phyloP scores from a whole-genome alignment of 129 eudicot species.

The Mikania micrantha region DNA sequence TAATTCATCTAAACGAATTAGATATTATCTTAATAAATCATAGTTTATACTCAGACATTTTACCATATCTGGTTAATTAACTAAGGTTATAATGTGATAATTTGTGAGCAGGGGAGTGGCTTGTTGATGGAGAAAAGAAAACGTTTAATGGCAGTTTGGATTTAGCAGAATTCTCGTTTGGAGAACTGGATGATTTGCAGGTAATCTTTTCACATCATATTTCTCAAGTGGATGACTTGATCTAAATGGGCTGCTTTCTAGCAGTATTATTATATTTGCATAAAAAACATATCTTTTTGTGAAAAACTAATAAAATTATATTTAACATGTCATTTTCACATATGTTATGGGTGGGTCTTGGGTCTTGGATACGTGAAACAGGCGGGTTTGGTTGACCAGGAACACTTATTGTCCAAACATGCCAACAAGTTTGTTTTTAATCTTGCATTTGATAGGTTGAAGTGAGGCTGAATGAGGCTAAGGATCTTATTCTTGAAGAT shows the following conservation, averaged over 20 bases:
- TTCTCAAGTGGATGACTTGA: not conserved
- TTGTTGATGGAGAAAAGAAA: constrained; percentile 70
- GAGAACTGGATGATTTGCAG: constrained; percentile 95
- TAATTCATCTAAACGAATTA: not conserved
- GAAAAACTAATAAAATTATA: too few relatives aligned
- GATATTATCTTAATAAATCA: not conserved
- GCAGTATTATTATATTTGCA: not conserved
- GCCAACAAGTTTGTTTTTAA: not conserved
- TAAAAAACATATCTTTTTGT: not conserved
- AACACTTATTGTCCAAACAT: not conserved
- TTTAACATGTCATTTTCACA: too few relatives aligned
- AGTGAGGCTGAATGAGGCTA: constrained; percentile 55
- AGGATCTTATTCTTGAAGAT: constrained; percentile 49
- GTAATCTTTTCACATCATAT: constrained; percentile 29
- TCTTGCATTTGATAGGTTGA: constrained; percentile 35
- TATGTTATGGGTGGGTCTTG: too few relatives aligned
- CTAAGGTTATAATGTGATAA: not conserved
- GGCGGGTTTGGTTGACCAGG: not conserved
- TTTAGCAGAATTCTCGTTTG: constrained; percentile 76
- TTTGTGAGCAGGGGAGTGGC: constrained; percentile 73
- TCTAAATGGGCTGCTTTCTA: not conserved
- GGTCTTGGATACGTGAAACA: too few relatives aligned
- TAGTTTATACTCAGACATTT: not conserved
- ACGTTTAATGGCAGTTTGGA: constrained; percentile 67
- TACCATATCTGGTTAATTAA: not conserved